Evolutionary conservation across 208 protist species (phyloP).

Genomic region (Wallacemonas sp.): DNA sequence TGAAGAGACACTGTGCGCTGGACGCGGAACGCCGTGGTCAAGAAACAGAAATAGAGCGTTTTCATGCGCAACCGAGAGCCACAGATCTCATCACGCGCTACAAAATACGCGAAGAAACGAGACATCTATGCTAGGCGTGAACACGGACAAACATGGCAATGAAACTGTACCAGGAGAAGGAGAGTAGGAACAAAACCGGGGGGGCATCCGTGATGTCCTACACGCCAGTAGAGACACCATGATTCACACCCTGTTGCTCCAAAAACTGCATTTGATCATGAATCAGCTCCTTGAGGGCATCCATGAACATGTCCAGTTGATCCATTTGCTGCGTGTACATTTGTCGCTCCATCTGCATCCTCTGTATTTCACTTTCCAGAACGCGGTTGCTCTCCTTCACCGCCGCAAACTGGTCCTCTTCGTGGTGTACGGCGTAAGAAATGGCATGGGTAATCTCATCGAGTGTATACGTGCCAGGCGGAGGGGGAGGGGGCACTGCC

Average conservation of each 20-base stretch:
- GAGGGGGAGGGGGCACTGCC: conserved; percentile 6
- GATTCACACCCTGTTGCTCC: not conserved
- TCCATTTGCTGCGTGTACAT: conserved; percentile 21
- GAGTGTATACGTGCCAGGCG: conserved; percentile 17
- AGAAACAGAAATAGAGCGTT: no score
- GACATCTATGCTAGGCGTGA: no score
- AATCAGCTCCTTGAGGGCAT: conserved; percentile 13
- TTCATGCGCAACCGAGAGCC: no score
- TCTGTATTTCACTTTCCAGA: conserved; percentile 60
- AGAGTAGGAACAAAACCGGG: no score
- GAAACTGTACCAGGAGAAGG: no score
- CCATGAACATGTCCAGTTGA: conserved; percentile 26
- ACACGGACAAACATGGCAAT: no score
- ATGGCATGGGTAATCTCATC: conserved; percentile 64
- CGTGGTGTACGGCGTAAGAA: conserved; percentile 43
- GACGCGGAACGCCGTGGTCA: no score
- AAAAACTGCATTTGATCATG: not conserved
- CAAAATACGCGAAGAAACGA: no score
- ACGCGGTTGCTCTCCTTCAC: conserved; percentile 71
- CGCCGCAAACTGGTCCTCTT: conserved; percentile 50
- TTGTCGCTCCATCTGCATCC: conserved; percentile 33
- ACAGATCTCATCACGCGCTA: no score
- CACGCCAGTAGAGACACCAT: not conserved
- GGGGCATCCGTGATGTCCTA: no score
- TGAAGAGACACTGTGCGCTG: no score